Conservation (phyloP, 495 filamentous ascomycete species). For the Neurospora tetrasperma region DNA sequence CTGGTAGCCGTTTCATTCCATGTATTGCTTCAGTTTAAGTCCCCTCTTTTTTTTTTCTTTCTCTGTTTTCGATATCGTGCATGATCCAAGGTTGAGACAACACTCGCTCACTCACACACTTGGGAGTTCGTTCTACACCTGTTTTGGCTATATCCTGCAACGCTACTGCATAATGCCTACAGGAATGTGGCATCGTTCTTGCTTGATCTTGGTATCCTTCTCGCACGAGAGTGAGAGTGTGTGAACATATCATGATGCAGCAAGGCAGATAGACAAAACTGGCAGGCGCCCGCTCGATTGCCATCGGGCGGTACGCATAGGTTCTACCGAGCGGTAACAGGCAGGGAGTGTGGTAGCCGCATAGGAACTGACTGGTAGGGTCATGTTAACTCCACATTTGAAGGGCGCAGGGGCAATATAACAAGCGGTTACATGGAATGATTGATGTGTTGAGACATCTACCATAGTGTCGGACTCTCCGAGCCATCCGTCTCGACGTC, state of each 20-base stretch:
- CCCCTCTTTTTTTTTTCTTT: neutral
- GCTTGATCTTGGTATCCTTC: neutral
- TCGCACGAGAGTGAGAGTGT: neutral
- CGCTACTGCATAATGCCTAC: neutral
- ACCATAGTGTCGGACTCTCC: neutral
- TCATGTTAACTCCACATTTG: neutral
- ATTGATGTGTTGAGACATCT: neutral
- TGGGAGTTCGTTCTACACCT: neutral
- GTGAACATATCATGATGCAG: neutral
- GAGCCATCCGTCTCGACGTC: neutral
- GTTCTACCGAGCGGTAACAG: neutral
- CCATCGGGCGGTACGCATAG: neutral
- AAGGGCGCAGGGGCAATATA: neutral
- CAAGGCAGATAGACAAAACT: neutral
- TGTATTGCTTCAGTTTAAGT: neutral
- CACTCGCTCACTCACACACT: neutral
- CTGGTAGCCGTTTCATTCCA: neutral
- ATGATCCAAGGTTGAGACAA: neutral
- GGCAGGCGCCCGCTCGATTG: neutral
- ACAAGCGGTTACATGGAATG: neutral
- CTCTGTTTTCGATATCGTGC: neutral
- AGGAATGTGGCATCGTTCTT: neutral
- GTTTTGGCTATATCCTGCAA: neutral
- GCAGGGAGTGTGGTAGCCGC: neutral
- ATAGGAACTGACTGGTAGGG: neutral